Conservation (phyloP, 192 early-diverging fungal species). For the Chytriomyces confervae region DNA sequence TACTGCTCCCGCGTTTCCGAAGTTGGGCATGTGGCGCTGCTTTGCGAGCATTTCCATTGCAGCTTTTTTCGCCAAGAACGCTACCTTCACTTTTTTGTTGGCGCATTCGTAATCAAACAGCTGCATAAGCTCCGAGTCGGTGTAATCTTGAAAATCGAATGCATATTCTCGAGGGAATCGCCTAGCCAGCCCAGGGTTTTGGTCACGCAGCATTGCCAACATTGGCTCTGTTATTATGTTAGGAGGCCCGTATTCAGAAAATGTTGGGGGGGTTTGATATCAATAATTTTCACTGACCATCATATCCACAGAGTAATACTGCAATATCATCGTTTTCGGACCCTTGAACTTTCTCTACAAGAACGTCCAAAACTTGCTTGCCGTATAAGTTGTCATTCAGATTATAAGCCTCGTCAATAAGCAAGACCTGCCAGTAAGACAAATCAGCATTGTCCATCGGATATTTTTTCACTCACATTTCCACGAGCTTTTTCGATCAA, state of each 20-base stretch:
- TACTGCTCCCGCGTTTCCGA: conserved; percentile 51
- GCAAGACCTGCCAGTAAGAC: conserved; percentile 8
- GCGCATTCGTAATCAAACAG: conserved; percentile 36
- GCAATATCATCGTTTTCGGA: conserved; percentile 46
- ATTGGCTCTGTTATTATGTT: conserved; percentile 36
- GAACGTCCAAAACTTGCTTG: conserved; percentile 46
- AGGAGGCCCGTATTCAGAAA: neutral
- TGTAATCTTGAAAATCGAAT: conserved; percentile 48
- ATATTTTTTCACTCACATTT: conserved; percentile 10
- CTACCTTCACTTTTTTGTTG: conserved; percentile 25
- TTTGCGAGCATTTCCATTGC: conserved; percentile 35
- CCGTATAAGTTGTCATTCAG: conserved; percentile 45
- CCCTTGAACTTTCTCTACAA: conserved; percentile 50
- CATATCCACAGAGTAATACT: conserved; percentile 49
- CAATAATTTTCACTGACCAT: conserved; percentile 20
- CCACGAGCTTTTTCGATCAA: conserved; percentile 38
- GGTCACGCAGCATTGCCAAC: conserved; percentile 45
- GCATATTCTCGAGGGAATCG: conserved; percentile 47
- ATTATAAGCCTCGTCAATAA: conserved; percentile 46
- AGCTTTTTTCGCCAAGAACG: conserved; percentile 26
- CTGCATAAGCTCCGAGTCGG: conserved; percentile 35
- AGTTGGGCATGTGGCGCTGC: conserved; percentile 47
- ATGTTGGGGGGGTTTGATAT: neutral
- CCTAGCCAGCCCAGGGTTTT: conserved; percentile 49
- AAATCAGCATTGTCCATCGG: neutral